Percentiles rank a stretch among this genome's conserved stretches.
Conservation (phyloP, 208 protist genomes). For the Acanthamoeba sp. region DNA sequence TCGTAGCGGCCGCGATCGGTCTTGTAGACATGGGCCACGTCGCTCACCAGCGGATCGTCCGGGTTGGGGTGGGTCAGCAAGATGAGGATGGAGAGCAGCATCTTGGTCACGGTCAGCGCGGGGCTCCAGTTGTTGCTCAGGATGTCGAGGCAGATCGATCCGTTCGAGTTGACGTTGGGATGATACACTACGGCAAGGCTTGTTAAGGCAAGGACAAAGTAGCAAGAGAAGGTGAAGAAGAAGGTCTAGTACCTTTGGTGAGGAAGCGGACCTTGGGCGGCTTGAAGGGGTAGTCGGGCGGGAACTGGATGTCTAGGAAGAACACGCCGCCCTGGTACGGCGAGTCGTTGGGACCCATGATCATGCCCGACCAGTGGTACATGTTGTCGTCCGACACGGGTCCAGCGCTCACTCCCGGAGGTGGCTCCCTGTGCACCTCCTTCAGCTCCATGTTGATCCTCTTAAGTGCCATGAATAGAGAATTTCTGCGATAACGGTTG, state of each 20-base stretch:
- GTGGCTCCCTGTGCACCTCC: slow-evolving; percentile 96
- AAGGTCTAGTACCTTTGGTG: neutral
- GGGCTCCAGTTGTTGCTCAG: slow-evolving; percentile 93
- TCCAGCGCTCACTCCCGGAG: slow-evolving; percentile 96
- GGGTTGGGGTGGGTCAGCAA: slow-evolving; percentile 94
- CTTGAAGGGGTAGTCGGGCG: slow-evolving; percentile 93
- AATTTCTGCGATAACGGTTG: neutral
- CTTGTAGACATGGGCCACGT: slow-evolving; percentile 91
- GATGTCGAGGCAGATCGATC: slow-evolving; percentile 94
- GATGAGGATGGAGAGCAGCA: slow-evolving; percentile 93
- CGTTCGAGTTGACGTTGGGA: slow-evolving; percentile 92
- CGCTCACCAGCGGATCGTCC: slow-evolving; percentile 90
- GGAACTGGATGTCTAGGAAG: slow-evolving; percentile 91
- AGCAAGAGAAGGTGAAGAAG: neutral
- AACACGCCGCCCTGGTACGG: slow-evolving; percentile 92
- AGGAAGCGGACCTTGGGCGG: slow-evolving; percentile 89
- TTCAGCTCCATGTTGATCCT: slow-evolving; percentile 91
- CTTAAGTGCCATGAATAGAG: slow-evolving; percentile 21
- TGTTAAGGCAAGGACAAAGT: slow-evolving; percentile 86
- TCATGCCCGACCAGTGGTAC: slow-evolving; percentile 95
- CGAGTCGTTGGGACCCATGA: slow-evolving; percentile 89
- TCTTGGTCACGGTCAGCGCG: slow-evolving; percentile 92
- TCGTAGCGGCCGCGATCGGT: slow-evolving; percentile 81
- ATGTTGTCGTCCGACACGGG: slow-evolving; percentile 94
- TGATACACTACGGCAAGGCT: slow-evolving; percentile 89